Conservation (phyloP, 805 yeast genomes). For the Isabelozyma heimii region DNA sequence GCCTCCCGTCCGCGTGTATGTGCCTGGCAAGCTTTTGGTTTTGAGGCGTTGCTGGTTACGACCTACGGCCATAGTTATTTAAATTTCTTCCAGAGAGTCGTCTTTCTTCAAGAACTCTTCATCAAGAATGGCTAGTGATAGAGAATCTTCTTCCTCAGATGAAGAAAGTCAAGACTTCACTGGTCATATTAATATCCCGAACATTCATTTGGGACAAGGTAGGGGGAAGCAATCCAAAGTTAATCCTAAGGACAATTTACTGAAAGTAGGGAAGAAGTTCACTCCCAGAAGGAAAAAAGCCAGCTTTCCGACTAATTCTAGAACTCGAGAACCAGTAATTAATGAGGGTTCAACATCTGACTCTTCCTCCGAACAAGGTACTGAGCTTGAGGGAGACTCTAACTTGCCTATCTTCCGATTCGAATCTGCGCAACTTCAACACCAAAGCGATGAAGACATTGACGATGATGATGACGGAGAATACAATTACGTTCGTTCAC, state of each 20-base stretch:
- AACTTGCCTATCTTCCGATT: constrained; percentile 20
- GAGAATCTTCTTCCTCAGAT: background rate
- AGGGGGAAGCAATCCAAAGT: constrained; percentile 12
- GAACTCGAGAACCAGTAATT: constrained; percentile 24
- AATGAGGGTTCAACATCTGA: constrained; percentile 21
- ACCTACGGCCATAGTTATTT: too few relatives aligned
- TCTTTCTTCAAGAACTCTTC: too few relatives aligned
- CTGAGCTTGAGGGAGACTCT: constrained; percentile 17
- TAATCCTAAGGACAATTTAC: constrained; percentile 14
- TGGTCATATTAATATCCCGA: constrained; percentile 25
- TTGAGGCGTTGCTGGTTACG: too few relatives aligned
- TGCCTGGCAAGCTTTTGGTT: too few relatives aligned
- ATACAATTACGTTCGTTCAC: background rate
- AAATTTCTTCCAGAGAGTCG: too few relatives aligned
- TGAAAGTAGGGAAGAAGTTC: constrained; percentile 22
- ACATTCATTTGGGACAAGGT: constrained; percentile 14
- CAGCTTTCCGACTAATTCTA: constrained; percentile 25
- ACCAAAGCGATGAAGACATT: constrained; percentile 1
- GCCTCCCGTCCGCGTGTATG: too few relatives aligned
- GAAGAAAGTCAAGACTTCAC: background rate
- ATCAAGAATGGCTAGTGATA: background rate
- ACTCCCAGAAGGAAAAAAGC: constrained; percentile 19
- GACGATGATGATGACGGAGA: constrained; percentile 5
- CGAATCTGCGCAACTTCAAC: constrained; percentile 1
- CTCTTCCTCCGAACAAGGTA: constrained; percentile 17